Evolutionary conservation across 345 rosid genomes (phyloP).

Genomic region (Eucalyptus decipiens): DNA sequence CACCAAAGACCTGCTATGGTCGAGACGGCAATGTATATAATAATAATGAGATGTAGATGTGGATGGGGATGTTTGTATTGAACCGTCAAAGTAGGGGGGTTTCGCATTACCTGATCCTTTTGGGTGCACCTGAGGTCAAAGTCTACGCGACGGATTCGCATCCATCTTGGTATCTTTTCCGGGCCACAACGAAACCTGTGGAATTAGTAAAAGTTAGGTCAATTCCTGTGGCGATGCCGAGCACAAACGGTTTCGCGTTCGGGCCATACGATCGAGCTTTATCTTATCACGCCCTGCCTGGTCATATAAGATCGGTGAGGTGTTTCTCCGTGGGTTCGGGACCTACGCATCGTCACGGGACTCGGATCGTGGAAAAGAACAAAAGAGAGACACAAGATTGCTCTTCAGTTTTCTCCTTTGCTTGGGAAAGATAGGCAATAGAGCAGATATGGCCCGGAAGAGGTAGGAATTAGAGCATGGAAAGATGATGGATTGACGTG

Average conservation of each 20-base stretch:
- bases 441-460: background rate
- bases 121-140: background rate
- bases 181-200: rapidly evolving
- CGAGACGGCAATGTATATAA: background rate
- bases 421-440: background rate
- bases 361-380: background rate
- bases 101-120: background rate
- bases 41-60: background rate
- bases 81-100: background rate
- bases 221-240: background rate
- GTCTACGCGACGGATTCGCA: background rate
- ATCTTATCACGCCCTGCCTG: background rate
- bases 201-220: background rate
- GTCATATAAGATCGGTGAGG: background rate
- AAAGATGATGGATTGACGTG: background rate
- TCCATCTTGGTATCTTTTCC: background rate
- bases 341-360: background rate
- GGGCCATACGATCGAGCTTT: background rate
- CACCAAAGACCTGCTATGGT: background rate
- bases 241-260: background rate
- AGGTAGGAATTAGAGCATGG: background rate
- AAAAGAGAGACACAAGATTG: background rate
- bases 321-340: background rate
- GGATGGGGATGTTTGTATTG: background rate
- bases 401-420: background rate